phyloP scores from a whole-genome alignment of 1,284 basidiomycete genomes.

The Pascua guehoae region DNA sequence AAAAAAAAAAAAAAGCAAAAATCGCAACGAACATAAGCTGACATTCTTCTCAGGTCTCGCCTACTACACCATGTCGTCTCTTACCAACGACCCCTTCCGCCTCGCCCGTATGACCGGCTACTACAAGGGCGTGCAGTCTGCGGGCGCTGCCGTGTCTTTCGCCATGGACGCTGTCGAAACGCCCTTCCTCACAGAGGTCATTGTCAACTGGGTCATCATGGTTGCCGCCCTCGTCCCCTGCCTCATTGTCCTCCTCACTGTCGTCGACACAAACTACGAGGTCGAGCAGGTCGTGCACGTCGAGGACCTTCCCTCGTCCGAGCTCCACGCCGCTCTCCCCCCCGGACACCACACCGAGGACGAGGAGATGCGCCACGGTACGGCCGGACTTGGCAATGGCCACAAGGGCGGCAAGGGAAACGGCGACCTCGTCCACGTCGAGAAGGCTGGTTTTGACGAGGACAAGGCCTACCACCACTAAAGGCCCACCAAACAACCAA shows the following conservation, averaged over 20 bases:
- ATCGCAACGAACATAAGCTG: not conserved
- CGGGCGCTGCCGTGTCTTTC: conserved; percentile 51
- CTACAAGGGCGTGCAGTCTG: conserved; percentile 46
- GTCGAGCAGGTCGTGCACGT: conserved; percentile 25
- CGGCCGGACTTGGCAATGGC: not conserved
- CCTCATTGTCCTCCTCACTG: conserved; percentile 27
- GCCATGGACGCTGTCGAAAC: conserved; percentile 56
- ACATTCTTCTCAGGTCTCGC: conserved; percentile 25
- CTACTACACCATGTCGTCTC: conserved; percentile 33
- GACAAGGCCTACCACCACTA: too few relatives aligned
- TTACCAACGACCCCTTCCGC: conserved; percentile 32
- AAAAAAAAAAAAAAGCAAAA: too few relatives aligned
- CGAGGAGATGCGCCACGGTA: not conserved
- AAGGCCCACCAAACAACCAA: too few relatives aligned
- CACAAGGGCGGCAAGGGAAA: not conserved
- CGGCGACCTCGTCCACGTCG: too few relatives aligned
- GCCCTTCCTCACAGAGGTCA: conserved; percentile 60
- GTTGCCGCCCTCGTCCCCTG: conserved; percentile 59
- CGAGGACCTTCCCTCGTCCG: conserved; percentile 26
- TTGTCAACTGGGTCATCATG: conserved; percentile 97
- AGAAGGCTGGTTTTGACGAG: too few relatives aligned
- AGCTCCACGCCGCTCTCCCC: conserved; percentile 29
- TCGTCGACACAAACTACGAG: conserved; percentile 35
- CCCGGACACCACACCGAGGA: conserved; percentile 23
- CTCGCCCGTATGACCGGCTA: conserved; percentile 45